phyloP scores from a whole-genome alignment of 2,329 filamentous ascomycete species.

The Clarireedia paspali region DNA sequence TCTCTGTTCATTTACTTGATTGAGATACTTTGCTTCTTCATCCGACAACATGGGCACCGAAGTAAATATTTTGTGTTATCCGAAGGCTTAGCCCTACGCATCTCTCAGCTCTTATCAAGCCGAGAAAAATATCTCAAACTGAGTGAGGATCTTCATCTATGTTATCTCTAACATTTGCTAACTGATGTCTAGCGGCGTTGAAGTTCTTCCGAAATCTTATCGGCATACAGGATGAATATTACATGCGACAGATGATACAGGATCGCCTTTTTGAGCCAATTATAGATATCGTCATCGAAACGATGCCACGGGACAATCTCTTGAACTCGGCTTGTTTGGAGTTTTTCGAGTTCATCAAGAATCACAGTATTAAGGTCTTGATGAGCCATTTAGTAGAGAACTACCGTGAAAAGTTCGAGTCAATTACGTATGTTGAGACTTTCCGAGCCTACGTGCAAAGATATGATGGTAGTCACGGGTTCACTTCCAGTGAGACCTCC shows the following conservation, averaged over 20 bases:
- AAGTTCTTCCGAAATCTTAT: conserved; percentile 90
- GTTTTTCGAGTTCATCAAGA: conserved; percentile 84
- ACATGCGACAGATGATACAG: conserved; percentile 75
- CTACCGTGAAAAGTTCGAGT: conserved; percentile 68
- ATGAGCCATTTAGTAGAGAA: conserved; percentile 79
- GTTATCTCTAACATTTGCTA: background rate
- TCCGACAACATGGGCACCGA: conserved; percentile 78
- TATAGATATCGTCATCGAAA: conserved; percentile 73
- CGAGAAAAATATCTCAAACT: conserved; percentile 90
- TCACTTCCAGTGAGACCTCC: conserved; percentile 56
- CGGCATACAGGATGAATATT: conserved; percentile 82
- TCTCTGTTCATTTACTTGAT: conserved; percentile 88
- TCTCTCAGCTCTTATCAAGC: conserved; percentile 74
- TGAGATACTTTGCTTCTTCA: conserved; percentile 89
- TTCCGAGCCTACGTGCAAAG: conserved; percentile 69
- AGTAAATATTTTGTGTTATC: conserved; percentile 83
- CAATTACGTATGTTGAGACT: conserved; percentile 75
- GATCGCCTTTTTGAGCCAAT: conserved; percentile 78
- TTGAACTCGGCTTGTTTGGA: conserved; percentile 91
- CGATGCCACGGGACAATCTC: conserved; percentile 86
- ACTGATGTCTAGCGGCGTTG: conserved; percentile 57
- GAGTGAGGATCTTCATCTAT: conserved; percentile 46
- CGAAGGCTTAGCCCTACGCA: conserved; percentile 68
- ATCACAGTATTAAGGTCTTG: conserved; percentile 72
- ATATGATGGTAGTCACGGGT: conserved; percentile 73